Conservation (phyloP, 352 stramenopile species). For the Elongisporangium prolatum region DNA sequence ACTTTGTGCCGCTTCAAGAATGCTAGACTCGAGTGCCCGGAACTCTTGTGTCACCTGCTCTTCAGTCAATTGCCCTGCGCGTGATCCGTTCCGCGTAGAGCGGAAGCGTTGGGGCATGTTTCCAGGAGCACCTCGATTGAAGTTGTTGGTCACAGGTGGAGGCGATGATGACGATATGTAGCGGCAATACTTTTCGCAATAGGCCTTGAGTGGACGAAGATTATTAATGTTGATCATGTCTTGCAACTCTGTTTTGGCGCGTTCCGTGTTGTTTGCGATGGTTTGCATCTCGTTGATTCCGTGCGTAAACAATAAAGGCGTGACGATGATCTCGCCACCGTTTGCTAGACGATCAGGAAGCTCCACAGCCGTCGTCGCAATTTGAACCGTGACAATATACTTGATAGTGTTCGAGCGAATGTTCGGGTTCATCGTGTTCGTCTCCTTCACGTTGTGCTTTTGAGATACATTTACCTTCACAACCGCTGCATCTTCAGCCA, state of each 20-base stretch:
- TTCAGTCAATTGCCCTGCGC: slow-evolving; percentile 55
- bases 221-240: slow-evolving; percentile 89
- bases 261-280: slow-evolving; percentile 89
- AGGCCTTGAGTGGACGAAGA: slow-evolving; percentile 74
- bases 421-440: slow-evolving; percentile 19
- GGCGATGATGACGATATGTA: slow-evolving; percentile 15
- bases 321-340: slow-evolving; percentile 78
- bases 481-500: slow-evolving; percentile 63
- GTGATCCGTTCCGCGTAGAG: slow-evolving; percentile 30
- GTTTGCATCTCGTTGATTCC: slow-evolving; percentile 96
- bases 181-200: slow-evolving; percentile 77
- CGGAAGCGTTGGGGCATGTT: slow-evolving; percentile 25
- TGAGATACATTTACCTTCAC: slow-evolving; percentile 76
- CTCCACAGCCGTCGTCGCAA: slow-evolving; percentile 70
- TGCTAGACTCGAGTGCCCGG: slow-evolving; percentile 47
- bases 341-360: slow-evolving; percentile 60
- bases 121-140: slow-evolving; percentile 20
- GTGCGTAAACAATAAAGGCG: slow-evolving; percentile 84
- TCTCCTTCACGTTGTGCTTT: slow-evolving; percentile 16
- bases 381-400: slow-evolving; percentile 83
- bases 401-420: slow-evolving; percentile 59
- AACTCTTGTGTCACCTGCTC: slow-evolving; percentile 72
- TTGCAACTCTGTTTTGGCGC: slow-evolving; percentile 84
- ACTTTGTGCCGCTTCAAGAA: slow-evolving; percentile 77
- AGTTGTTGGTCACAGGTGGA: slow-evolving; percentile 32